Evolutionary conservation across 805 yeast species (phyloP).

Genomic region (Dipodascus albidus): DNA sequence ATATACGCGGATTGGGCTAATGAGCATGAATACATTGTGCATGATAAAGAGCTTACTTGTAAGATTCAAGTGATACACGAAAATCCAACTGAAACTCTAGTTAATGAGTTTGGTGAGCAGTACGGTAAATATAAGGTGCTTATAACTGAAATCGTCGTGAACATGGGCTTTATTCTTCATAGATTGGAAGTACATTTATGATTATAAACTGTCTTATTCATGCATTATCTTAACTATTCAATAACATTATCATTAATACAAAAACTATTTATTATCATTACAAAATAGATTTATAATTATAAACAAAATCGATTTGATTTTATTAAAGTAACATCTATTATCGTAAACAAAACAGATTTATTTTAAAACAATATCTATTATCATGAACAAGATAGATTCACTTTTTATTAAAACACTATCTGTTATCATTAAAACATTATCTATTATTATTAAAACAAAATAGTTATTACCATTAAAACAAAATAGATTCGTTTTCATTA

Average conservation of each 20-base stretch:
- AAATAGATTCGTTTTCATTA: neutral
- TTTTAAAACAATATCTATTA: neutral
- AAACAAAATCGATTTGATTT: neutral
- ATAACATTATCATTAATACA: neutral
- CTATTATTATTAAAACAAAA: no score
- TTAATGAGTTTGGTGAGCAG: constrained; percentile 7
- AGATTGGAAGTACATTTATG: constrained; percentile 3
- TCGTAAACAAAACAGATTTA: neutral
- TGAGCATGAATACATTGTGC: constrained; percentile 11
- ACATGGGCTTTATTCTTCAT: constrained; percentile 9
- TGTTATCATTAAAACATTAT: neutral
- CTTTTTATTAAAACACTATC: neutral
- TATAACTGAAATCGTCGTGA: constrained; percentile 8
- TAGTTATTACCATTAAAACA: no score
- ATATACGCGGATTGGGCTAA: constrained; percentile 10
- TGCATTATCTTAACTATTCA: neutral
- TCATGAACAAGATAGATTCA: neutral
- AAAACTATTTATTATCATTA: neutral
- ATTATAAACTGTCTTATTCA: no score
- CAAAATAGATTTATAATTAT: neutral
- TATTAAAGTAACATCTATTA: no score
- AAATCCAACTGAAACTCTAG: constrained; percentile 4
- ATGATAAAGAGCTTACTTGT: constrained; percentile 8
- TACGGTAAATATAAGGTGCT: constrained; percentile 6
- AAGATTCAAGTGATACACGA: constrained; percentile 6